These are phyloP conservation scores for Coniochaeta prunicola DNA, from an alignment of 2,329 filamentous ascomycete species.

Conservation along the genomic window DNA sequence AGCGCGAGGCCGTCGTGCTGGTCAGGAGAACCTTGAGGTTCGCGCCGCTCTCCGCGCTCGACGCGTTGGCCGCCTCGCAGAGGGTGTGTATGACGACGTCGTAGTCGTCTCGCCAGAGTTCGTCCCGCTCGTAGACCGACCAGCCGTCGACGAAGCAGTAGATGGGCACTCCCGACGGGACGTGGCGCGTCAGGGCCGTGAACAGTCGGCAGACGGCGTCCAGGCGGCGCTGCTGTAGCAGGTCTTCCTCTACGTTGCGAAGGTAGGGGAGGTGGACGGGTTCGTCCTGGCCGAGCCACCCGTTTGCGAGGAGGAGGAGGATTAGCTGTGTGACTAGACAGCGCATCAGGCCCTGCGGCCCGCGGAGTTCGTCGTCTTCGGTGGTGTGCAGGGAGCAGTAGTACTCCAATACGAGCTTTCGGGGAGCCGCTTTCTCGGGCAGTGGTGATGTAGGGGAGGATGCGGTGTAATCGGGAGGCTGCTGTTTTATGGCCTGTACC, in stretches of 20 bases:
- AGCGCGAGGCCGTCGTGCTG: slow-evolving; percentile 15
- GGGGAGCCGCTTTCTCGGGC: neutral
- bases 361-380: slow-evolving; percentile 7
- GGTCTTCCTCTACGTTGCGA: slow-evolving; percentile 6
- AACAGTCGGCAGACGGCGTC: slow-evolving; percentile 7
- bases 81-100: slow-evolving; percentile 2
- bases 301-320: slow-evolving; percentile 5
- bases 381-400: slow-evolving; percentile 8
- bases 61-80: neutral
- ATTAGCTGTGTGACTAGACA: slow-evolving; percentile 8
- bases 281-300: neutral
- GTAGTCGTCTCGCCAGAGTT: slow-evolving; percentile 5
- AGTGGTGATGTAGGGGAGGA: neutral
- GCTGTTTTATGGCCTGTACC: neutral
- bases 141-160: slow-evolving; percentile 10
- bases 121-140: slow-evolving; percentile 6
- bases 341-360: slow-evolving; percentile 7
- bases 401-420: slow-evolving; percentile 5
- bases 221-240: neutral
- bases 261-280: slow-evolving; percentile 4
- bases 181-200: neutral
- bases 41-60: neutral
- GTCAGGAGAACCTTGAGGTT: slow-evolving; percentile 22
- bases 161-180: slow-evolving; percentile 2
- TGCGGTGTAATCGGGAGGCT: neutral